Base-by-base conservation (phyloP, 345 rosid species). In the Dimocarpus longan region DNA sequence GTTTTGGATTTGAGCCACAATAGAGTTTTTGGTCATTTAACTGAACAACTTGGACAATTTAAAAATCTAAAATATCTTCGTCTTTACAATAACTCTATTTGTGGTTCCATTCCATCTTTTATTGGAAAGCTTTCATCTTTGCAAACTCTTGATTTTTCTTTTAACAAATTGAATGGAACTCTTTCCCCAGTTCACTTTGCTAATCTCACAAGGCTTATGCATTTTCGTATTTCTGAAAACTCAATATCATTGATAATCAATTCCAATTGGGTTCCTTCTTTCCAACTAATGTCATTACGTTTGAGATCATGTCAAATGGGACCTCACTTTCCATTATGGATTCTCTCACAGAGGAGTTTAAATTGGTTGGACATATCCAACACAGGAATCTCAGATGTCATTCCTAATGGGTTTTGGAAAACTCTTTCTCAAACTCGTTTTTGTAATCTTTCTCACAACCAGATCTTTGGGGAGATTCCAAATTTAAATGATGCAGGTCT, bases 311-410 rank as follows among this genome's bases (percentile, higher is more conserved):
- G 84, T 70, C 66, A 54, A 11, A 5, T 81, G 11, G 87, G 88
- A 16, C 80, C 85, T 28, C 15, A 2, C 13, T 87, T 87, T 19
- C 89, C 87, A 0, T 4, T 10, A 3, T 86, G 86, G 87, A 50
- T 86, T 71, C 76, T 4, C 39, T 18, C 68, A 52, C 86, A 77
- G 18, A 76, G 6, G 2, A 19, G 28, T 9, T 57, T 62, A 15
- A 5, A 7, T 5, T 22, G 21, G 6, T 78, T 87, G 28, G 82
- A 87, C 66, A 42, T 87, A 22, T 82, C 87, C 0, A 28, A 57
- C 26, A 39, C 84, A n/a, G 71, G 39, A 11, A 79, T 87, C 75
- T 68, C 80, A 52, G 87, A 76, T 63, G 1, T 40, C 4, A 44
- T 76, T 12, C 78, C 75, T 1, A 74, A 64, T 42, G 19, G 12